phyloP scores from a whole-genome alignment of 495 filamentous ascomycete genomes.

The Daldinia childiae region DNA sequence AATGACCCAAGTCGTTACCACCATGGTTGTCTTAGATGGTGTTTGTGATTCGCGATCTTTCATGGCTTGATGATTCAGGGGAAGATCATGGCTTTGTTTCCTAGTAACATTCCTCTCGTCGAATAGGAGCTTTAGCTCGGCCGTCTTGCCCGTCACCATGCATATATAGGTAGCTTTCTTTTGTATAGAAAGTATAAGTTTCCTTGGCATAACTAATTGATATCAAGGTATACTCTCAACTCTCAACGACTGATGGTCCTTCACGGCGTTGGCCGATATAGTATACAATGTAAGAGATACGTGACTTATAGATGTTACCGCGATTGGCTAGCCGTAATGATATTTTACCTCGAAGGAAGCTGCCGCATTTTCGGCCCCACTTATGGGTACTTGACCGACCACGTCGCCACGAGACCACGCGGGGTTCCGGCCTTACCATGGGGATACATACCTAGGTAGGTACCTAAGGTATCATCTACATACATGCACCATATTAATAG shows the following conservation, averaged over 20 bases:
- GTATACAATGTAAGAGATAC: background rate
- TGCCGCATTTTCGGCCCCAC: conserved; percentile 32
- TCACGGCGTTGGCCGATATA: background rate
- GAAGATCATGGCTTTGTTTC: background rate
- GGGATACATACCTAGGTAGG: background rate
- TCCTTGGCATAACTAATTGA: background rate
- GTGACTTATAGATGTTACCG: conserved; percentile 2
- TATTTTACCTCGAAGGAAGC: conserved; percentile 4
- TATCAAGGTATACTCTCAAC: background rate
- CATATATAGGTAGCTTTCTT: background rate
- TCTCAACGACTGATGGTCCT: background rate
- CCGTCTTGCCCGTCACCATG: background rate
- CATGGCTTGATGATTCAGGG: background rate
- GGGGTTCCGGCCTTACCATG: conserved; percentile 13
- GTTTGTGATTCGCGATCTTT: background rate
- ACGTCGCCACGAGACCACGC: conserved; percentile 34
- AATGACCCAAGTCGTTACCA: conserved; percentile 14
- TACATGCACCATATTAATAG: conserved; percentile 15
- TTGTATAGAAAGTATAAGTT: background rate
- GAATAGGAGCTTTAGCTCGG: background rate
- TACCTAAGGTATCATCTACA: too few relatives aligned
- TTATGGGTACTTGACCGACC: conserved; percentile 30
- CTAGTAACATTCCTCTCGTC: background rate
- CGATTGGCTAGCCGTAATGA: conserved; percentile 8
- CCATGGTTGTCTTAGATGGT: background rate